Percentiles rank a stretch among this genome's conserved stretches.
Conservation (phyloP, 257 asterid species). For the Scutellaria barbata region DNA sequence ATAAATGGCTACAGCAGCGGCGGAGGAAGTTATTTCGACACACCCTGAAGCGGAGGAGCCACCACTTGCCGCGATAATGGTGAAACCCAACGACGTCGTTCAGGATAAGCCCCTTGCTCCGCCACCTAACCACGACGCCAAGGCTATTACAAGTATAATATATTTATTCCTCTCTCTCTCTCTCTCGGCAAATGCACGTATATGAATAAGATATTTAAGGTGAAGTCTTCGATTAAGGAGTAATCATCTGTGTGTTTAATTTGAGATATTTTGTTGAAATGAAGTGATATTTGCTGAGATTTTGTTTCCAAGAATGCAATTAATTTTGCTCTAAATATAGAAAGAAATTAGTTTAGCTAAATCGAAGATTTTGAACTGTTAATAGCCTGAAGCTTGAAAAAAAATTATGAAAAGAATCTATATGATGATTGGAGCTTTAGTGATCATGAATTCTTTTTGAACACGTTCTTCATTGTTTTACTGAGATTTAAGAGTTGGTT, state of each 20-base stretch:
- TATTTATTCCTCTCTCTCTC: not conserved
- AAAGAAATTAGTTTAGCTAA: not conserved
- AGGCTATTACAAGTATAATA: slow-evolving; percentile 40
- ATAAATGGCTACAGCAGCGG: slow-evolving; percentile 41
- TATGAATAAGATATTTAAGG: no score
- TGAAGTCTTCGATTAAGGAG: not conserved
- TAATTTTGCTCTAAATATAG: no score
- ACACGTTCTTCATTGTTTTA: not conserved
- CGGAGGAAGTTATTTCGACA: slow-evolving; percentile 33
- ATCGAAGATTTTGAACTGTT: not conserved
- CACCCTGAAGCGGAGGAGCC: slow-evolving; percentile 45
- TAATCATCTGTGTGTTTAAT: not conserved
- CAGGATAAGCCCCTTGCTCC: slow-evolving; percentile 51
- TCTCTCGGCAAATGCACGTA: not conserved
- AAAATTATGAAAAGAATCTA: not conserved
- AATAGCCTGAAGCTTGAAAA: not conserved
- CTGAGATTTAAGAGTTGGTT: not conserved
- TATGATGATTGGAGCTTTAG: not conserved
- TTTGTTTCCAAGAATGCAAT: no score
- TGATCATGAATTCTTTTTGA: not conserved
- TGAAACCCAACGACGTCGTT: slow-evolving; percentile 39
- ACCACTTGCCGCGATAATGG: slow-evolving; percentile 49
- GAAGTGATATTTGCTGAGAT: no score
- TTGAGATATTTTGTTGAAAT: no score
- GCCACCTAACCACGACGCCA: slow-evolving; percentile 45